Percentiles rank a stretch among this genome's conserved stretches.
Evolutionary conservation across 768 basidiomycete species (phyloP).

Genomic region (Suillus paluster): DNA sequence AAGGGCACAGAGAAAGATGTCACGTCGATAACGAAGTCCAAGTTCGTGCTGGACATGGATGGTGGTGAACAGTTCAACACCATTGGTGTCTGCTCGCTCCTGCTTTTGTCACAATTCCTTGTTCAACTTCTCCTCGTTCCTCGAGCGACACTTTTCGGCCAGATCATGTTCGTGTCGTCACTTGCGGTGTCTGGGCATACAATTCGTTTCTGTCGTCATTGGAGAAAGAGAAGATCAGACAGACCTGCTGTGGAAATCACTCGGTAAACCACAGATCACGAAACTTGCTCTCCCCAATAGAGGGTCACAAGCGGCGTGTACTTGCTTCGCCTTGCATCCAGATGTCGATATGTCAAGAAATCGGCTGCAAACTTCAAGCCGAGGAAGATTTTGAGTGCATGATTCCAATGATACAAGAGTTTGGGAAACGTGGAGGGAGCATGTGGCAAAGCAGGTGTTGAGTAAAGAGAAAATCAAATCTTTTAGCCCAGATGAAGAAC

Average conservation of each 20-base stretch:
- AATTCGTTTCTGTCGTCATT: conserved; percentile 34
- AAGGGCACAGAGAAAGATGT: conserved; percentile 32
- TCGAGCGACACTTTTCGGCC: conserved; percentile 36
- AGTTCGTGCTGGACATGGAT: conserved; percentile 22
- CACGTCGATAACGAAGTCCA: conserved; percentile 33
- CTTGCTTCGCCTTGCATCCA: conserved; percentile 16
- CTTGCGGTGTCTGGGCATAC: conserved; percentile 40
- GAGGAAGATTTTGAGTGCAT: conserved; percentile 16
- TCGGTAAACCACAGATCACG: conserved; percentile 14
- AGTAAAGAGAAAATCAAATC: neutral
- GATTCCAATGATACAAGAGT: conserved; percentile 25
- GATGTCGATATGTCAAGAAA: neutral
- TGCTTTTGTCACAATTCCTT: conserved; percentile 34
- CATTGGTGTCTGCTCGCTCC: conserved; percentile 30
- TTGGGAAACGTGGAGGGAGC: conserved; percentile 26
- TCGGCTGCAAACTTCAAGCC: conserved; percentile 8
- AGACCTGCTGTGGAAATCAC: conserved; percentile 21
- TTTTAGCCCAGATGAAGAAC: neutral
- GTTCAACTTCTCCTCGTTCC: conserved; percentile 38
- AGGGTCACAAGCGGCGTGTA: conserved; percentile 20
- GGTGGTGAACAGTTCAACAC: conserved; percentile 5
- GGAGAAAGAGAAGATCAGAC: conserved; percentile 31
- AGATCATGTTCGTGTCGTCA: conserved; percentile 38
- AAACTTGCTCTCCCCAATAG: conserved; percentile 22
- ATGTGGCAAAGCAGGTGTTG: conserved; percentile 16